phyloP scores from a whole-genome alignment of 2,329 filamentous ascomycete species.

The Penicillium sp. region DNA sequence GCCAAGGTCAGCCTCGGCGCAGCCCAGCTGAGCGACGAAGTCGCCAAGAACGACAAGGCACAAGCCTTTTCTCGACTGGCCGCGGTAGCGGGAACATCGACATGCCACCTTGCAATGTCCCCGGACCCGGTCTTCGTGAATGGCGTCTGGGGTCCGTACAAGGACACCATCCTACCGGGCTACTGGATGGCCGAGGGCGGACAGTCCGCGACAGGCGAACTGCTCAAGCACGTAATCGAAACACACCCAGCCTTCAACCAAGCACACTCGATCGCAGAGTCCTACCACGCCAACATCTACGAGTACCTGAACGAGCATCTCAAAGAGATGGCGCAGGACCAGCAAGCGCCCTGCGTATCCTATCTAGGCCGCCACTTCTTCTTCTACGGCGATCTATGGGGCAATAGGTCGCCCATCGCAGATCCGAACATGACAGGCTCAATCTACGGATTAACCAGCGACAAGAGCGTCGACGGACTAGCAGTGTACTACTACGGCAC shows the following conservation, averaged over 20 bases:
- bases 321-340: conserved; percentile 69
- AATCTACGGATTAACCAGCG: conserved; percentile 81
- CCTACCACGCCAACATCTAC: conserved; percentile 86
- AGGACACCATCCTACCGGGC: conserved; percentile 85
- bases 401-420: conserved; percentile 91
- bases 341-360: conserved; percentile 72
- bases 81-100: conserved; percentile 93
- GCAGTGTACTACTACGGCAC: conserved; percentile 93
- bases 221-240: conserved; percentile 91
- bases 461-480: conserved; percentile 83
- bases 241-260: conserved; percentile 89
- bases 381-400: conserved; percentile 98
- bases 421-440: conserved; percentile 91
- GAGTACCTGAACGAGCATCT: conserved; percentile 92
- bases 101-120: conserved; percentile 96
- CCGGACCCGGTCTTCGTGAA: conserved; percentile 89
- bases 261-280: conserved; percentile 75
- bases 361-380: conserved; percentile 93
- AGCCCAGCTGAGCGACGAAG: conserved; percentile 66
- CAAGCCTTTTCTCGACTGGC: conserved; percentile 93
- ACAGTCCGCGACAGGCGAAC: conserved; percentile 92
- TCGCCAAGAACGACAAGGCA: conserved; percentile 78
- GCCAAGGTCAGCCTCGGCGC: conserved; percentile 80
- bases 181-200: conserved; percentile 98
- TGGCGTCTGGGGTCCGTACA: conserved; percentile 96